Conservation (phyloP, 2,329 filamentous ascomycete species). For the Aspergillus aculeatinus region DNA sequence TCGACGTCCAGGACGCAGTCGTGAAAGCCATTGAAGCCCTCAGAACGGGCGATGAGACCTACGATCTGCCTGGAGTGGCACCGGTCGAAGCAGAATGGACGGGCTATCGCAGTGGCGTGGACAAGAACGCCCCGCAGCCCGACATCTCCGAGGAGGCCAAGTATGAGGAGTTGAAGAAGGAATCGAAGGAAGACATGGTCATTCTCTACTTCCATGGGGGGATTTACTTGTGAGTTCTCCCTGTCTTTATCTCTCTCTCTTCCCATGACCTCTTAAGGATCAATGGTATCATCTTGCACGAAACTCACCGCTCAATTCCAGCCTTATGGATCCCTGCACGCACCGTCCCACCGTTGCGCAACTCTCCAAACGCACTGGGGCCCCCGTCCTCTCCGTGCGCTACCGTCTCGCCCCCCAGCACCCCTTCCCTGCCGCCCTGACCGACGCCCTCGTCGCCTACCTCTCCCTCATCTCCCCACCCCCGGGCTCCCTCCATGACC, state of each 20-base stretch:
- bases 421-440: constrained; percentile 48
- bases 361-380: constrained; percentile 41
- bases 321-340: constrained; percentile 46
- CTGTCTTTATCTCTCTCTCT: too few species aligned
- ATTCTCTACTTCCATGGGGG: constrained; percentile 51
- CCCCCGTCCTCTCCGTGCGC: constrained; percentile 45
- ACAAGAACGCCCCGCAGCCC: constrained; percentile 38
- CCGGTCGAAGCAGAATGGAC: constrained; percentile 49
- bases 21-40: constrained; percentile 41
- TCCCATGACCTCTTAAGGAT: too few species aligned
- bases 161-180: constrained; percentile 41
- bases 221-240: constrained; percentile 42
- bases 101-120: constrained; percentile 41
- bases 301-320: constrained; percentile 15
- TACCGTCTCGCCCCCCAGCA: constrained; percentile 50
- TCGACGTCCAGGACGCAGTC: constrained; percentile 45
- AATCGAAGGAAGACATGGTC: constrained; percentile 41
- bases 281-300: neutral
- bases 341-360: constrained; percentile 40
- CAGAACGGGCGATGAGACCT: constrained; percentile 40
- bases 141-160: constrained; percentile 46
- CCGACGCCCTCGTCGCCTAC: constrained; percentile 50
- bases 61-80: constrained; percentile 34
- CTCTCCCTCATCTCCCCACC: constrained; percentile 48
- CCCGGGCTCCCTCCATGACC: constrained; percentile 41